Evolutionary conservation across 2,329 filamentous ascomycete species (phyloP).

Genomic region (Ophiostoma sp.): DNA sequence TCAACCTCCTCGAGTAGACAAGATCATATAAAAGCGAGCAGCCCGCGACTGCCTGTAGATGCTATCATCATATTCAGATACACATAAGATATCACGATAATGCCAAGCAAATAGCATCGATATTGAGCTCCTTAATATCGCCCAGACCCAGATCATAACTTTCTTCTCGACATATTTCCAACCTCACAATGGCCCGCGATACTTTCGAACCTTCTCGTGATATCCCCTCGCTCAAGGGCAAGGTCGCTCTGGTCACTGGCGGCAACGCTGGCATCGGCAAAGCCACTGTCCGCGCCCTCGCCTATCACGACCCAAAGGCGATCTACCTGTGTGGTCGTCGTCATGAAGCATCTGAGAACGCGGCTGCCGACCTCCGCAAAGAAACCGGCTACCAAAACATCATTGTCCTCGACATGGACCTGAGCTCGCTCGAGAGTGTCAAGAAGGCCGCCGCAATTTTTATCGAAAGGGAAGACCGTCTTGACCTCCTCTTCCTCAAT

Average conservation of each 20-base stretch:
- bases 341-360: not conserved
- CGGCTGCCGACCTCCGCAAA: slow-evolving; percentile 31
- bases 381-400: slow-evolving; percentile 29
- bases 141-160: not conserved
- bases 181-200: not conserved
- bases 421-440: slow-evolving; percentile 47
- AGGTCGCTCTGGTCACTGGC: slow-evolving; percentile 46
- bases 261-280: slow-evolving; percentile 46
- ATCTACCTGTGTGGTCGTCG: slow-evolving; percentile 46
- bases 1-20: not conserved
- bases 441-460: slow-evolving; percentile 44
- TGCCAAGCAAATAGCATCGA: not conserved
- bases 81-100: not conserved
- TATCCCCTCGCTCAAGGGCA: slow-evolving; percentile 42
- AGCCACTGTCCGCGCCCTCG: slow-evolving; percentile 43
- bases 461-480: slow-evolving; percentile 34
- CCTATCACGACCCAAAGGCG: slow-evolving; percentile 47
- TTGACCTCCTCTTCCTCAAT: slow-evolving; percentile 51
- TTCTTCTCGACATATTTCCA: not conserved
- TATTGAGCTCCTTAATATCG: not conserved
- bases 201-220: slow-evolving; percentile 29
- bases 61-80: not conserved
- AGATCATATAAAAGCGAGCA: not conserved
- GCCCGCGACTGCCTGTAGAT: not conserved
- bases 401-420: slow-evolving; percentile 39